A percentile compares a stretch with the other conserved stretches of the same genome.
Evolutionary conservation across 352 stramenopile species (phyloP).

Genomic region (Pythium chondricola): DNA sequence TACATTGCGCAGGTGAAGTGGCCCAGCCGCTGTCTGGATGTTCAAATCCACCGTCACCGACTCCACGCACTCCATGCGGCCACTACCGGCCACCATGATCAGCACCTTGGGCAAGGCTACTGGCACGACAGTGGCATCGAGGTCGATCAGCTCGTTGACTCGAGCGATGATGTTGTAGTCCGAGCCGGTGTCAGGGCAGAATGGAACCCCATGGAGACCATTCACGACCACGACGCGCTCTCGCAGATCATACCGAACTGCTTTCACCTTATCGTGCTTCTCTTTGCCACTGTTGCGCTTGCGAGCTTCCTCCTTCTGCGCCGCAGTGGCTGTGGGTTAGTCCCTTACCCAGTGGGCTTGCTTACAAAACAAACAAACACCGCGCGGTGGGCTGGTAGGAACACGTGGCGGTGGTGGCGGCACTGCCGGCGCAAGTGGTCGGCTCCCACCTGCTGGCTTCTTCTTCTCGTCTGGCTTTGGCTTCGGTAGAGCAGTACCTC

Average conservation of each 20-base stretch:
- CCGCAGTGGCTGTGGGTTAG: constrained; percentile 8
- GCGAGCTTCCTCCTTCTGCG: constrained; percentile 3
- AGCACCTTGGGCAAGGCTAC: not conserved
- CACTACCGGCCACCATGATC: not conserved
- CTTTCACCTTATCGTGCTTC: not conserved
- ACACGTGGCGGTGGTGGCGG: not conserved
- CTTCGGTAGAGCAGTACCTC: no score
- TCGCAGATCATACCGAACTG: no score
- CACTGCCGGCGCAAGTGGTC: no score
- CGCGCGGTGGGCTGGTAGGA: constrained; percentile 2
- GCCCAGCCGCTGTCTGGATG: not conserved
- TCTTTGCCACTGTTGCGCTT: not conserved
- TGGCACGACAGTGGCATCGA: not conserved
- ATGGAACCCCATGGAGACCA: not conserved
- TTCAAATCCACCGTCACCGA: not conserved
- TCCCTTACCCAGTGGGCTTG: constrained; percentile 14
- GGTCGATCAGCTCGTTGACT: not conserved
- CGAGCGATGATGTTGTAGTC: not conserved
- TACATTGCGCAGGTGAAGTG: not conserved
- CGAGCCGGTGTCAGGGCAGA: not conserved
- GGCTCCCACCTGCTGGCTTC: no score
- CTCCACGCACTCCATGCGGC: not conserved
- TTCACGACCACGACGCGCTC: not conserved
- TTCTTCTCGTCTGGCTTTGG: no score
- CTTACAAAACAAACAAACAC: constrained; percentile 16